phyloP scores from a whole-genome alignment of 176 grass and related monocot genomes.

The Stipa capillata region DNA sequence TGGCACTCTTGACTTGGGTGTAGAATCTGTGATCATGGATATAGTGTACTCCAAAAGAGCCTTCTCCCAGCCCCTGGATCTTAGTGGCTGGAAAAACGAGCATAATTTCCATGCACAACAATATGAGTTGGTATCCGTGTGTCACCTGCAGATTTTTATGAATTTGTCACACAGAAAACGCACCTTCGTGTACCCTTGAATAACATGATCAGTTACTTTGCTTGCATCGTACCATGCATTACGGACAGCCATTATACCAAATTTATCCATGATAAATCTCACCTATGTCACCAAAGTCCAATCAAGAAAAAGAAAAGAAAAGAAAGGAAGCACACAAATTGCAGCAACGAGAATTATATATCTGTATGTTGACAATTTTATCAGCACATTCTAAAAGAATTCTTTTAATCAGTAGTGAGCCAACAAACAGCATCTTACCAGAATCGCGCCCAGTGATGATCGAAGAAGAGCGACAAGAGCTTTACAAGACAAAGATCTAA shows the following conservation, averaged over 20 bases:
- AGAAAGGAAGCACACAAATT: neutral
- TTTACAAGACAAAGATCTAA: constrained; percentile 43
- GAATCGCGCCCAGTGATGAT: constrained; percentile 39
- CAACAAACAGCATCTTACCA: constrained; percentile 37
- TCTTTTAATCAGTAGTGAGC: neutral
- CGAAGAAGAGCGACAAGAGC: constrained; percentile 46
- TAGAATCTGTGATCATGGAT: constrained; percentile 68
- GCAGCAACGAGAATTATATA: neutral
- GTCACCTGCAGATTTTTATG: neutral
- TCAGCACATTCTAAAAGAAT: neutral
- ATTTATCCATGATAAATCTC: constrained; percentile 86
- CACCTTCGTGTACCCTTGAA: constrained; percentile 92
- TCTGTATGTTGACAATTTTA: neutral
- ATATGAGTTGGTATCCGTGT: neutral
- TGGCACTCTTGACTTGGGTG: constrained; percentile 41
- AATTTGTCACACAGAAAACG: neutral
- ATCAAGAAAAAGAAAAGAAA: neutral
- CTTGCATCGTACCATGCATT: constrained; percentile 82
- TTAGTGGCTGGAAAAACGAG: constrained; percentile 83
- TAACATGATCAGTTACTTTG: constrained; percentile 75
- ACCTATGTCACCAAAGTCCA: constrained; percentile 32
- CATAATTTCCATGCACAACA: neutral
- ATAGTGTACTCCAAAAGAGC: constrained; percentile 77
- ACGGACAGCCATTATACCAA: constrained; percentile 51
- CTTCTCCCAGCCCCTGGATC: constrained; percentile 74